Conservation (phyloP, 352 stramenopile species). For the Globisporangium takayamanum region DNA sequence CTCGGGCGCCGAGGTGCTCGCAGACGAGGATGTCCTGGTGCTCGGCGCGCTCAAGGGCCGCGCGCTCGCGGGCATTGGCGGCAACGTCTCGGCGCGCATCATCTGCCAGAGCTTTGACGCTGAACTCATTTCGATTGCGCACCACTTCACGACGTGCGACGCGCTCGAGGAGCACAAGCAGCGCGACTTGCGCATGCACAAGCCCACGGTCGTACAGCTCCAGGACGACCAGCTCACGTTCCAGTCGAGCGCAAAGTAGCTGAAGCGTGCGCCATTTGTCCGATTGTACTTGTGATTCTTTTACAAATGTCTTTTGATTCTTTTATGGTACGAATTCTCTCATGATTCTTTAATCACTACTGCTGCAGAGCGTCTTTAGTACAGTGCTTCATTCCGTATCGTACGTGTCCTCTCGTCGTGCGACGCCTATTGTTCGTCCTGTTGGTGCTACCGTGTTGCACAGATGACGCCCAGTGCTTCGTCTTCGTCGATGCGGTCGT, state of each 20-base stretch:
- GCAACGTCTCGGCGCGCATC: slow-evolving; percentile 60
- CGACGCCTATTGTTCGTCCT: background rate
- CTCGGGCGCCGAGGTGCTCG: slow-evolving; percentile 83
- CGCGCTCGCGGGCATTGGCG: slow-evolving; percentile 78
- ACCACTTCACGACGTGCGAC: slow-evolving; percentile 89
- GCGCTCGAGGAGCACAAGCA: slow-evolving; percentile 38
- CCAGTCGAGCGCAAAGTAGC: slow-evolving; percentile 29
- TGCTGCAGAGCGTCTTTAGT: background rate
- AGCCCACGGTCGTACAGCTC: slow-evolving; percentile 52
- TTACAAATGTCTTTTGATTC: background rate
- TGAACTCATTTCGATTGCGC: slow-evolving; percentile 86
- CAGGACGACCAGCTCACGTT: slow-evolving; percentile 58
- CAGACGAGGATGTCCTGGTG: slow-evolving; percentile 81
- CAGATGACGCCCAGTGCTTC: background rate
- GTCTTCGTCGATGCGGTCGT: slow-evolving; percentile 17
- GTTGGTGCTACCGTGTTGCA: too few relatives aligned
- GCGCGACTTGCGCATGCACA: slow-evolving; percentile 33
- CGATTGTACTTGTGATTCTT: background rate
- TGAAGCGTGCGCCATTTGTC: background rate
- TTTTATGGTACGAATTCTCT: background rate
- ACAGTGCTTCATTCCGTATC: too few relatives aligned
- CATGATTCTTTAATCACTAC: background rate
- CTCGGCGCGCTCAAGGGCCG: slow-evolving; percentile 79
- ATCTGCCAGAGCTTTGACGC: slow-evolving; percentile 81
- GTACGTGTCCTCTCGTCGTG: too few relatives aligned